Conservation (phyloP, 176 grass and related monocot genomes). For the bread wheat (Triticum aestivum) region DNA sequence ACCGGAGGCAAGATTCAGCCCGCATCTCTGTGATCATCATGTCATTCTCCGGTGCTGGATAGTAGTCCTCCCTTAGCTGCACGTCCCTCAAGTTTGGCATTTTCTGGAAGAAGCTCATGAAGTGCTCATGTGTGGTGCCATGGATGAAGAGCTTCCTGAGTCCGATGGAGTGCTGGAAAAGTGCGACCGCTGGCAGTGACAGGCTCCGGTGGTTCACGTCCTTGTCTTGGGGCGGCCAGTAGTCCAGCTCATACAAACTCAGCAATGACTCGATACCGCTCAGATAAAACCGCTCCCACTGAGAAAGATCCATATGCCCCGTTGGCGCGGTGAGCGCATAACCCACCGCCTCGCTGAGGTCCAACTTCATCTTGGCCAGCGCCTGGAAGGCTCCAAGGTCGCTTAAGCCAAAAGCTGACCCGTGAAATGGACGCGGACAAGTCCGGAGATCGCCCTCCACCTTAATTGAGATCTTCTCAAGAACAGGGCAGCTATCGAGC, state of each 20-base stretch:
- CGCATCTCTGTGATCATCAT: slow-evolving; percentile 99
- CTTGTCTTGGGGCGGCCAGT: slow-evolving; percentile 97
- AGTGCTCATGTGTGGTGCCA: slow-evolving; percentile 87
- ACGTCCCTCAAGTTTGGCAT: slow-evolving; percentile 71
- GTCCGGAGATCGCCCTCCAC: slow-evolving; percentile 87
- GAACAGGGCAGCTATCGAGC: slow-evolving; percentile 63
- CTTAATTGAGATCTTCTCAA: slow-evolving; percentile 82
- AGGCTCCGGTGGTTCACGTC: slow-evolving; percentile 90
- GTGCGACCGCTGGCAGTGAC: slow-evolving; percentile 58
- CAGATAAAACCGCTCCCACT: slow-evolving; percentile 93
- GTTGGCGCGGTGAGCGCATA: slow-evolving; percentile 85
- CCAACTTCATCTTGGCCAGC: slow-evolving; percentile 83
- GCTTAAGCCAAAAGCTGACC: slow-evolving; percentile 53
- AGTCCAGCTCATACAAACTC: slow-evolving; percentile 80
- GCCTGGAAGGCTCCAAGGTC: slow-evolving; percentile 56
- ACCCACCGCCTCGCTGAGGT: slow-evolving; percentile 84
- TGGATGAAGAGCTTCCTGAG: slow-evolving; percentile 97
- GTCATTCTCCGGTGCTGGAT: slow-evolving; percentile 92
- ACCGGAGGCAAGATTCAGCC: slow-evolving; percentile 72
- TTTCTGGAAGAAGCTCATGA: slow-evolving; percentile 79
- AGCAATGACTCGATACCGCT: slow-evolving; percentile 55
- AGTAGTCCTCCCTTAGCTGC: slow-evolving; percentile 93
- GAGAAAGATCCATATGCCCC: slow-evolving; percentile 87
- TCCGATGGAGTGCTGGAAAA: slow-evolving; percentile 44
- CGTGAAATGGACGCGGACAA: slow-evolving; percentile 33